Conservation (phyloP, 2,329 filamentous ascomycete genomes). For the Exophiala phaeomuriformis region DNA sequence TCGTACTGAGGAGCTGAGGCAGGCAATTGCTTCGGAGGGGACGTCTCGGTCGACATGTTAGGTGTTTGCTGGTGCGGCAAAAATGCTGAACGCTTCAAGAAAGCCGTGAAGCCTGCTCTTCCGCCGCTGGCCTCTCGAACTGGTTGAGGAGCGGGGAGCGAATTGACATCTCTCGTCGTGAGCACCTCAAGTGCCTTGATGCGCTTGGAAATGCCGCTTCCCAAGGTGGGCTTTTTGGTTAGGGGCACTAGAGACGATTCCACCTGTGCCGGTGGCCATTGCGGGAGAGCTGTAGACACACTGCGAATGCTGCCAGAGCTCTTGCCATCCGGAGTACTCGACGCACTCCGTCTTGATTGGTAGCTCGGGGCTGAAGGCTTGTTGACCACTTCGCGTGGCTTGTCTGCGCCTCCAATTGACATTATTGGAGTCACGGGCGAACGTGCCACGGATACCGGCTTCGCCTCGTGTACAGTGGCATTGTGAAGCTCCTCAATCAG, state of each 20-base stretch:
- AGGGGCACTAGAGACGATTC: slow-evolving; percentile 43
- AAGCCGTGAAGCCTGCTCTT: slow-evolving; percentile 28
- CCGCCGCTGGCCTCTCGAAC: slow-evolving; percentile 25
- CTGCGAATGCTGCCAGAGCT: slow-evolving; percentile 22
- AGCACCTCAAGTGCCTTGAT: slow-evolving; percentile 90
- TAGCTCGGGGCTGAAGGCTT: slow-evolving; percentile 15
- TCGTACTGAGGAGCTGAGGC: slow-evolving; percentile 6
- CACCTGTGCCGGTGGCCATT: slow-evolving; percentile 24
- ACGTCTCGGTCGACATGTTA: slow-evolving; percentile 29
- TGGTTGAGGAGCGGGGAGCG: slow-evolving; percentile 30
- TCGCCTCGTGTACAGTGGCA: slow-evolving; percentile 76
- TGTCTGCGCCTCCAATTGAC: slow-evolving; percentile 30
- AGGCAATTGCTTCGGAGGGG: slow-evolving; percentile 19
- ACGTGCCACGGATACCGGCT: slow-evolving; percentile 68
- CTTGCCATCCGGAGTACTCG: slow-evolving; percentile 16
- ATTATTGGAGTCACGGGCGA: slow-evolving; percentile 69
- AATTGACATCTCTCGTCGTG: slow-evolving; percentile 27
- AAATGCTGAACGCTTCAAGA: slow-evolving; percentile 28
- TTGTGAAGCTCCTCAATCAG: slow-evolving; percentile 79
- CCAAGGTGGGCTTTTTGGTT: slow-evolving; percentile 71
- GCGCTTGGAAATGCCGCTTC: slow-evolving; percentile 83
- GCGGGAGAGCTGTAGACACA: slow-evolving; percentile 22
- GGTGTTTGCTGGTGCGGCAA: slow-evolving; percentile 27
- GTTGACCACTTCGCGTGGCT: slow-evolving; percentile 15
- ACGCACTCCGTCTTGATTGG: slow-evolving; percentile 12